Evolutionary conservation across 257 asterid genomes (phyloP).

Genomic region (Solanum piurae): DNA sequence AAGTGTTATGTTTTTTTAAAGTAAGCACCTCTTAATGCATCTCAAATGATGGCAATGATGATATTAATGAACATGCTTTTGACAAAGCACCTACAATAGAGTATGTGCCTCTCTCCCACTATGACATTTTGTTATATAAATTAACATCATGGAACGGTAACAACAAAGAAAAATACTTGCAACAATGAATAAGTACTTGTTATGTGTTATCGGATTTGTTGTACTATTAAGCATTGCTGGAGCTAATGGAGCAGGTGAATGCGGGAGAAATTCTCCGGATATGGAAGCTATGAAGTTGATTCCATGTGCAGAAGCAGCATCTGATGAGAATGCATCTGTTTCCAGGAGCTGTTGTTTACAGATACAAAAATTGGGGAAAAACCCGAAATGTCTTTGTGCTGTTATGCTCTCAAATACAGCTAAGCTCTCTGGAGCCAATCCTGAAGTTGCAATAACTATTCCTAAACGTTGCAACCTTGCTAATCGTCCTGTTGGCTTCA

Average conservation of each 20-base stretch:
- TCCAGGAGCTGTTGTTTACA: slow-evolving; percentile 27
- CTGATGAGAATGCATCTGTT: slow-evolving; percentile 18
- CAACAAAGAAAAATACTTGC: background rate
- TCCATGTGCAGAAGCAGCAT: slow-evolving; percentile 38
- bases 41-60: background rate
- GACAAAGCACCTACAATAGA: background rate
- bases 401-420: slow-evolving; percentile 61
- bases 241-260: slow-evolving; percentile 26
- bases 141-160: background rate
- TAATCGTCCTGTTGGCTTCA: slow-evolving; percentile 63
- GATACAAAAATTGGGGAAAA: slow-evolving; percentile 29
- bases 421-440: slow-evolving; percentile 42
- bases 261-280: slow-evolving; percentile 38
- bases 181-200: background rate
- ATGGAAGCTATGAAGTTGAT: slow-evolving; percentile 37
- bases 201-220: slow-evolving; percentile 10
- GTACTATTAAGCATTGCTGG: background rate
- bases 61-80: background rate
- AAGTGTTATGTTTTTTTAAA: background rate
- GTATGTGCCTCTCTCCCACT: background rate
- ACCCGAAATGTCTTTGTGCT: slow-evolving; percentile 46
- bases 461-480: slow-evolving; percentile 65
- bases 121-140: too few species aligned
- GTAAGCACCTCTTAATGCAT: background rate
- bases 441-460: slow-evolving; percentile 46